Conservation (phyloP, 202 grass and related monocot genomes). For the Panicum virgatum region DNA sequence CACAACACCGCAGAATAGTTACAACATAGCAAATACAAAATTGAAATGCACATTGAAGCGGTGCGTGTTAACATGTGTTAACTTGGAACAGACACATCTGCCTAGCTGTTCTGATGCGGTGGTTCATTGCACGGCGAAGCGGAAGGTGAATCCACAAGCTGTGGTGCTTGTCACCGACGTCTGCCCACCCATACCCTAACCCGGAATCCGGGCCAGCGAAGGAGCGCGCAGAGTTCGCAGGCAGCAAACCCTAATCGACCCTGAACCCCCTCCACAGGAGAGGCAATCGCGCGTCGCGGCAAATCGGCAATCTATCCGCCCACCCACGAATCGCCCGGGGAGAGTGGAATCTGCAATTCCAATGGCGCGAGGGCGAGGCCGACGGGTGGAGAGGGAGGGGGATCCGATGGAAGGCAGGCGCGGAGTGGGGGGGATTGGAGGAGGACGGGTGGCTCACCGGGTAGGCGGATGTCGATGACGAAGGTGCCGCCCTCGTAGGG, state of each 20-base stretch:
- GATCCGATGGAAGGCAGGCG: not conserved
- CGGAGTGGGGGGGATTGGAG: not conserved
- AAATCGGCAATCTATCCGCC: not conserved
- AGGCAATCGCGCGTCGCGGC: not conserved
- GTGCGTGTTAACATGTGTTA: not conserved
- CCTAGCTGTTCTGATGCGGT: not conserved
- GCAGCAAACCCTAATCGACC: slow-evolving; percentile 15
- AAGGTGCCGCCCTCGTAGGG: slow-evolving; percentile 96
- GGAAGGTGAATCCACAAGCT: not conserved
- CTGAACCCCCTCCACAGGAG: not conserved
- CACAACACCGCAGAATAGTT: not conserved
- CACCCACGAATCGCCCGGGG: not conserved
- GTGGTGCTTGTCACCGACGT: not conserved
- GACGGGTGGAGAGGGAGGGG: not conserved
- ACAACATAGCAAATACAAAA: not conserved
- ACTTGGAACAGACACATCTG: not conserved
- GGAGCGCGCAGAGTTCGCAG: not conserved
- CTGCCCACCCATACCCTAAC: not conserved
- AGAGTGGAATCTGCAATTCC: not conserved
- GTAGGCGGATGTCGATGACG: slow-evolving; percentile 84
- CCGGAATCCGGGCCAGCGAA: not conserved
- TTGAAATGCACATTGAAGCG: not conserved
- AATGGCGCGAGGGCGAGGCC: not conserved
- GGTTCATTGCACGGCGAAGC: not conserved
- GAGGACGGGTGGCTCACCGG: slow-evolving; percentile 33